A percentile compares a stretch with the other conserved stretches of the same genome.
Evolutionary conservation across 768 basidiomycete species (phyloP).

Genomic region (Pluteus cervinus): DNA sequence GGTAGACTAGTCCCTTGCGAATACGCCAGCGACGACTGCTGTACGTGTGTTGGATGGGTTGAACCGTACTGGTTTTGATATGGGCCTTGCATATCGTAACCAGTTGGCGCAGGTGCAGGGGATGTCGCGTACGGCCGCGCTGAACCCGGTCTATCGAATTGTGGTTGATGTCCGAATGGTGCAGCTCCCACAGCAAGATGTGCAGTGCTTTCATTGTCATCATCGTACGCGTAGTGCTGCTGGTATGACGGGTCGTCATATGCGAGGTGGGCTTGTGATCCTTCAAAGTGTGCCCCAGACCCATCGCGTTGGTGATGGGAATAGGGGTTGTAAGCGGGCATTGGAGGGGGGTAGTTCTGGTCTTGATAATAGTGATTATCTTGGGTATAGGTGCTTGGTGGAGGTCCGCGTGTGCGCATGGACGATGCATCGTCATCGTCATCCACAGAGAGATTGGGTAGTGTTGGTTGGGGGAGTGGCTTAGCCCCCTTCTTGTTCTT

Average conservation of each 20-base stretch:
- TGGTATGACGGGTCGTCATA: conserved; percentile 41
- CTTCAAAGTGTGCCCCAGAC: conserved; percentile 49
- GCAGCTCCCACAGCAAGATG: conserved; percentile 56
- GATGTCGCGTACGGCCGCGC: conserved; percentile 19
- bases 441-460: conserved; percentile 87
- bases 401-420: conserved; percentile 46
- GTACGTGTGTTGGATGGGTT: conserved; percentile 16
- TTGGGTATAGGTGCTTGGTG: conserved; percentile 49
- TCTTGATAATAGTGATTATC: conserved; percentile 51
- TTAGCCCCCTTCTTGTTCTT: conserved; percentile 91
- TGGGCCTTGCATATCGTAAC: conserved; percentile 42
- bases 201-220: conserved; percentile 61
- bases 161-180: conserved; percentile 44
- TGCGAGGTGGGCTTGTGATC: conserved; percentile 48
- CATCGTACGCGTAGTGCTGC: conserved; percentile 48
- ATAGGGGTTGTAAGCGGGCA: conserved; percentile 76
- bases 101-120: conserved; percentile 5
- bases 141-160: conserved; percentile 26
- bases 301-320: conserved; percentile 46
- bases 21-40: conserved; percentile 15
- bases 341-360: conserved; percentile 61
- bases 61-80: conserved; percentile 46
- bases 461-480: conserved; percentile 87
- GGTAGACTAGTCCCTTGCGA: conserved; percentile 18
- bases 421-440: conserved; percentile 65